These are phyloP conservation scores for Chrysanthemum seticuspe DNA, from an alignment of 129 eudicot genomes.

Conservation along the genomic window DNA sequence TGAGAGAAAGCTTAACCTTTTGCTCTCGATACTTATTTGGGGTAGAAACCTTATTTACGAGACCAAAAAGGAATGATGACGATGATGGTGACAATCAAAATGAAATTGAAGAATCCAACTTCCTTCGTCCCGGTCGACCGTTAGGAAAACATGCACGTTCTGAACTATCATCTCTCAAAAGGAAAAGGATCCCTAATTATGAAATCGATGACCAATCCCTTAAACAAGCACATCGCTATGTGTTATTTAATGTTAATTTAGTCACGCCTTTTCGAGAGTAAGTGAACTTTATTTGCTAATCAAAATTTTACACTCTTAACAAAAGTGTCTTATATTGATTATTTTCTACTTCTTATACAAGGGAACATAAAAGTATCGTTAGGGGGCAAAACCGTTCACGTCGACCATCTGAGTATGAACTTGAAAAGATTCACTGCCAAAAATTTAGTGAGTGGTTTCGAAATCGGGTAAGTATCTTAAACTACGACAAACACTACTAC, in stretches of 20 bases:
- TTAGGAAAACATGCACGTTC: too few relatives aligned
- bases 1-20: too few relatives aligned
- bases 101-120: too few relatives aligned
- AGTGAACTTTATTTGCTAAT: not conserved
- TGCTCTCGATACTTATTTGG: too few relatives aligned
- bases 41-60: too few relatives aligned
- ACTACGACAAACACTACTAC: not conserved
- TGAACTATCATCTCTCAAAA: too few relatives aligned
- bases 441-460: slow-evolving; percentile 3
- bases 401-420: not conserved
- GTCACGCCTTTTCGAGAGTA: not conserved
- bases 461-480: not conserved
- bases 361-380: not conserved
- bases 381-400: not conserved
- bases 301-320: not conserved
- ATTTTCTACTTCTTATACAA: not conserved
- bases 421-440: not conserved
- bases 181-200: too few relatives aligned
- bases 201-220: not conserved
- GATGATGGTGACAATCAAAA: too few relatives aligned
- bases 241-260: not conserved
- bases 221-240: slow-evolving; percentile 3
- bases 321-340: too few relatives aligned
- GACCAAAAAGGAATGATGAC: too few relatives aligned
- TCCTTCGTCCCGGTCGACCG: too few relatives aligned